phyloP scores from a whole-genome alignment of 2,329 filamentous ascomycete species.

The Trichophyton mentagrophytes region DNA sequence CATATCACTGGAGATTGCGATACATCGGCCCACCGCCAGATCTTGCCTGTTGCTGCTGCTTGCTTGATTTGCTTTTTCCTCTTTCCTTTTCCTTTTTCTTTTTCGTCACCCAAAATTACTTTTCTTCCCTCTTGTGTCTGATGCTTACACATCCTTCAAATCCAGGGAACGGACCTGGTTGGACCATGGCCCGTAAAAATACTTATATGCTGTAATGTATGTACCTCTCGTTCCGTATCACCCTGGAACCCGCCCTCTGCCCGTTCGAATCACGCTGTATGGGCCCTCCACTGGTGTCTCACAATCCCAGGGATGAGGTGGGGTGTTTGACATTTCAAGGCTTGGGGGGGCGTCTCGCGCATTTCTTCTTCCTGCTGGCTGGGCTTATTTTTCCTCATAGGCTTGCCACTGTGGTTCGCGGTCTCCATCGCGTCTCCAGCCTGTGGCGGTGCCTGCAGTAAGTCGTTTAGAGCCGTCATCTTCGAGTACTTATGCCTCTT shows the following conservation, averaged over 20 bases:
- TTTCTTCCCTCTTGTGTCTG: not conserved
- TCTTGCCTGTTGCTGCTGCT: not conserved
- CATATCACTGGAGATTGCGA: not conserved
- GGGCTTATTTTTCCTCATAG: not conserved
- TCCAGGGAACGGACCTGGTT: not conserved
- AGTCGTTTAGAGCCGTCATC: not conserved
- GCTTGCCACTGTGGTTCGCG: not conserved
- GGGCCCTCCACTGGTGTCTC: not conserved
- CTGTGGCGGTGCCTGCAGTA: conserved; percentile 1
- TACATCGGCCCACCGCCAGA: not conserved
- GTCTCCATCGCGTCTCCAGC: not conserved
- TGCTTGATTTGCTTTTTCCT: not conserved
- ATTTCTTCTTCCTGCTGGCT: not conserved
- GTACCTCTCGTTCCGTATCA: not conserved
- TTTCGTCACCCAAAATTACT: not conserved
- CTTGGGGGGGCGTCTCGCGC: not conserved
- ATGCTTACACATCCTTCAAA: not conserved
- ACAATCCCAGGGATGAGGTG: conserved; percentile 1
- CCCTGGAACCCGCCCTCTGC: not conserved
- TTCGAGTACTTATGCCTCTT: too few species aligned
- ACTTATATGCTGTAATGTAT: not conserved
- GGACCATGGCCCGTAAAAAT: not conserved
- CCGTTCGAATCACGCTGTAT: not conserved
- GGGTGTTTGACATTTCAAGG: not conserved
- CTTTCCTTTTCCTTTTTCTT: not conserved